phyloP scores from a whole-genome alignment of 768 basidiomycete species.

The Clitopilus passeckerianus region DNA sequence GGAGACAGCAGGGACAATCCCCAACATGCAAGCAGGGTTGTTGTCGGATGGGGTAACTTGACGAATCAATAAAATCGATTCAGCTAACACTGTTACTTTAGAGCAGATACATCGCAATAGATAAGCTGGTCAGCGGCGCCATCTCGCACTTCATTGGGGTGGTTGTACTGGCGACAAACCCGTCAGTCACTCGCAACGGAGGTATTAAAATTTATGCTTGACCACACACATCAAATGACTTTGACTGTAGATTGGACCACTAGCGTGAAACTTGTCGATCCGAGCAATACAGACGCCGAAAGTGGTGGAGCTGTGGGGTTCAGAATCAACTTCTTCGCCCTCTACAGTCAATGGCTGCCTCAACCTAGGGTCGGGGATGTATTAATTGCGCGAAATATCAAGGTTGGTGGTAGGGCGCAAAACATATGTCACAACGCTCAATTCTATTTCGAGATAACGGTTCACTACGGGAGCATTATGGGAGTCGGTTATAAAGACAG shows the following conservation, averaged over 20 bases:
- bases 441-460: slow-evolving; percentile 21
- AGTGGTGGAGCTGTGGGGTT: slow-evolving; percentile 19
- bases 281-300: slow-evolving; percentile 33
- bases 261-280: slow-evolving; percentile 46
- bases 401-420: slow-evolving; percentile 28
- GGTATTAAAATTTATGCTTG: slow-evolving; percentile 11
- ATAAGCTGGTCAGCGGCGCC: not conserved
- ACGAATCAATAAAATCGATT: no score
- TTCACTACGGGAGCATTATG: slow-evolving; percentile 21
- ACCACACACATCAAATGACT: no score
- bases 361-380: slow-evolving; percentile 41
- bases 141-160: slow-evolving; percentile 18
- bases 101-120: slow-evolving; percentile 14
- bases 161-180: slow-evolving; percentile 12
- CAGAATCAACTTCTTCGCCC: slow-evolving; percentile 46
- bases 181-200: slow-evolving; percentile 12
- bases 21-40: no score
- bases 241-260: slow-evolving; percentile 39
- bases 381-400: slow-evolving; percentile 44
- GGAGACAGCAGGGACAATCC: no score
- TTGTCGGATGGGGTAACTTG: no score
- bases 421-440: not conserved
- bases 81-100: not conserved
- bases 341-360: slow-evolving; percentile 47
- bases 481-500: slow-evolving; percentile 42